phyloP scores from a whole-genome alignment of 371 early-diverging fungal species.

The Umbelopsis sp. region DNA sequence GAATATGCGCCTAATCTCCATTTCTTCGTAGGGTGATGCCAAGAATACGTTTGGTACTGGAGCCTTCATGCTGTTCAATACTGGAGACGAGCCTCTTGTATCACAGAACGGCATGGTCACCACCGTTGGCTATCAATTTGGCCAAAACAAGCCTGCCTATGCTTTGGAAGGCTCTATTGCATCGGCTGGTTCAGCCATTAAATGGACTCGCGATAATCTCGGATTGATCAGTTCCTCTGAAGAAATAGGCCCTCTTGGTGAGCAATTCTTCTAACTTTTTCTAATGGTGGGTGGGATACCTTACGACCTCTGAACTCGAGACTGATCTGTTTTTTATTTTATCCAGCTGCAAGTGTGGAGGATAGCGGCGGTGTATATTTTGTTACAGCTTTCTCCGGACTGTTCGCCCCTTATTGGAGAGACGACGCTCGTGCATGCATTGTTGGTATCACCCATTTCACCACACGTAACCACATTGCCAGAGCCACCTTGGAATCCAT shows the following conservation, averaged over 20 bases:
- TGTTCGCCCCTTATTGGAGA: conserved; percentile 96
- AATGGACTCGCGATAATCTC: conserved; percentile 90
- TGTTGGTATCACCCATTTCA: conserved; percentile 88
- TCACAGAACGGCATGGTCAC: conserved; percentile 88
- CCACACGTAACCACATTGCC: conserved; percentile 83
- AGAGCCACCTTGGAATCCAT: conserved; percentile 90
- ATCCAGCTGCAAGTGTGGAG: conserved; percentile 40
- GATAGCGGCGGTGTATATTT: conserved; percentile 92
- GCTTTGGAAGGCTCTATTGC: conserved; percentile 96
- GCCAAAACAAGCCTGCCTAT: conserved; percentile 64
- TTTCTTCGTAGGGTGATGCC: conserved; percentile 64
- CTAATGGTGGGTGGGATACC: no score
- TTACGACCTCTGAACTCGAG: no score
- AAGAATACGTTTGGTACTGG: conserved; percentile 98
- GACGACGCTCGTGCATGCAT: conserved; percentile 90
- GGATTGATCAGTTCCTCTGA: conserved; percentile 62
- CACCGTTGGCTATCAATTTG: conserved; percentile 92
- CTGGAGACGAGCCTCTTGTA: conserved; percentile 77
- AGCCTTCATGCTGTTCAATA: conserved; percentile 95
- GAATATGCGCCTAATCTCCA: not conserved
- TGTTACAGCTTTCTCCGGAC: conserved; percentile 93
- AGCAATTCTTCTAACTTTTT: not conserved
- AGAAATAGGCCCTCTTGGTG: conserved; percentile 14
- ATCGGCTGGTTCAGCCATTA: conserved; percentile 92
- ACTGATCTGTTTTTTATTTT: not conserved